Evolutionary conservation across 768 basidiomycete genomes (phyloP).

Genomic region (Suillus spraguei): DNA sequence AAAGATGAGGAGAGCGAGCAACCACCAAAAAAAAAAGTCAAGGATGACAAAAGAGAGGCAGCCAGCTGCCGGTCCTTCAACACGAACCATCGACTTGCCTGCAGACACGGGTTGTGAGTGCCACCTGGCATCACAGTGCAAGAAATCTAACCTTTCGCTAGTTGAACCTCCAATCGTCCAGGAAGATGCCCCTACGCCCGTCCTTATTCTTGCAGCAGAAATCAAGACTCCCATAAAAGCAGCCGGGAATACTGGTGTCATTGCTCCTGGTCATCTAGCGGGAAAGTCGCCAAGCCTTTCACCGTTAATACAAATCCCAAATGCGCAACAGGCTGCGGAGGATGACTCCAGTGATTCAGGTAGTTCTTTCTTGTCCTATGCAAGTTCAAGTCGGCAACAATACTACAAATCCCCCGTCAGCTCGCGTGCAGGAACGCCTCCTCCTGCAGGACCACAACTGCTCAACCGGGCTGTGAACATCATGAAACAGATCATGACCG

Average conservation of each 20-base stretch:
- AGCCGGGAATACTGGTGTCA: background rate
- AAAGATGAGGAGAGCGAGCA: slow-evolving; percentile 17
- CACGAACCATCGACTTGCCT: slow-evolving; percentile 20
- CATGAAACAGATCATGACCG: slow-evolving; percentile 27
- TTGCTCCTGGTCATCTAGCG: background rate
- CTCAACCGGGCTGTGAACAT: slow-evolving; percentile 27
- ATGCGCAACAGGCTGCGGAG: background rate
- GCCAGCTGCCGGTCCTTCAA: background rate
- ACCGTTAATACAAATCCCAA: background rate
- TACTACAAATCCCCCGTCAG: slow-evolving; percentile 27
- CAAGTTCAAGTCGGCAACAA: slow-evolving; percentile 16
- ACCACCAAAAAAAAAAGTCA: slow-evolving; percentile 19
- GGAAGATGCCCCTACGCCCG: background rate
- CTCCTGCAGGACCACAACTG: slow-evolving; percentile 16
- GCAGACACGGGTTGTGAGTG: slow-evolving; percentile 26
- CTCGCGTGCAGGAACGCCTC: slow-evolving; percentile 27
- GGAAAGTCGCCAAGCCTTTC: background rate
- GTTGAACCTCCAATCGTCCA: background rate
- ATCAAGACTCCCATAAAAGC: background rate
- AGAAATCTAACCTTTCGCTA: background rate
- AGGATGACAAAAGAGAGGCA: background rate
- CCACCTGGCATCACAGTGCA: slow-evolving; percentile 19
- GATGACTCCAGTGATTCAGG: slow-evolving; percentile 24
- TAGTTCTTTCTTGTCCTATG: slow-evolving; percentile 28
- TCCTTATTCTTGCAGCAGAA: background rate